Conservation (phyloP, 1,284 basidiomycete species). For the Phellopilus nigrolimitatus region DNA sequence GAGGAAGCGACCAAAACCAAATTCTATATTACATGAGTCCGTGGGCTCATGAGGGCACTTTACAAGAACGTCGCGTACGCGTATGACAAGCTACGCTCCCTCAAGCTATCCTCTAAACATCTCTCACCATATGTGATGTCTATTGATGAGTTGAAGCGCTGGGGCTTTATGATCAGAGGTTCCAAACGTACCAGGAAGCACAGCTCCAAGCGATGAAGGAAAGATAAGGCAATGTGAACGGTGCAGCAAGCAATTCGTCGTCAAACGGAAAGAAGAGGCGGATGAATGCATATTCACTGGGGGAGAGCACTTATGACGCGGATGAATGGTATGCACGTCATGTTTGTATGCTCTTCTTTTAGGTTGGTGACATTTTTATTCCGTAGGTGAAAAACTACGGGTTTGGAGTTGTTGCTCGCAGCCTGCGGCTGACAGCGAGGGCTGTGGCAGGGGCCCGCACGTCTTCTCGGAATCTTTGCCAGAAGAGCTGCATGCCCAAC, state of each 20-base stretch:
- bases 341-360: constrained; percentile 23
- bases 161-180: constrained; percentile 71
- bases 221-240: constrained; percentile 70
- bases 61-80: constrained; percentile 54
- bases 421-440: constrained; percentile 49
- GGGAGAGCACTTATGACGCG: constrained; percentile 59
- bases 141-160: constrained; percentile 53
- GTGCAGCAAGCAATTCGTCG: constrained; percentile 65
- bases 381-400: constrained; percentile 58
- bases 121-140: constrained; percentile 60
- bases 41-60: constrained; percentile 76
- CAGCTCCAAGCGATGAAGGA: constrained; percentile 63
- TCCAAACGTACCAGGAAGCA: constrained; percentile 57
- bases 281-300: constrained; percentile 81
- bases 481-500: constrained; percentile 66
- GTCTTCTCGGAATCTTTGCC: constrained; percentile 75
- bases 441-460: constrained; percentile 65
- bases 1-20: constrained; percentile 66
- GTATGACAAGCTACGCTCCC: constrained; percentile 50
- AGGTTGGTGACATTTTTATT: constrained; percentile 4
- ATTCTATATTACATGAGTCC: constrained; percentile 59
- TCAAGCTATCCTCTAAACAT: constrained; percentile 50
- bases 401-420: constrained; percentile 67
- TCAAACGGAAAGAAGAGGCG: constrained; percentile 52
- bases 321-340: constrained; percentile 48